Base-by-base conservation (phyloP, 208 protist species). In the Acanthamoeba royreba region DNA sequence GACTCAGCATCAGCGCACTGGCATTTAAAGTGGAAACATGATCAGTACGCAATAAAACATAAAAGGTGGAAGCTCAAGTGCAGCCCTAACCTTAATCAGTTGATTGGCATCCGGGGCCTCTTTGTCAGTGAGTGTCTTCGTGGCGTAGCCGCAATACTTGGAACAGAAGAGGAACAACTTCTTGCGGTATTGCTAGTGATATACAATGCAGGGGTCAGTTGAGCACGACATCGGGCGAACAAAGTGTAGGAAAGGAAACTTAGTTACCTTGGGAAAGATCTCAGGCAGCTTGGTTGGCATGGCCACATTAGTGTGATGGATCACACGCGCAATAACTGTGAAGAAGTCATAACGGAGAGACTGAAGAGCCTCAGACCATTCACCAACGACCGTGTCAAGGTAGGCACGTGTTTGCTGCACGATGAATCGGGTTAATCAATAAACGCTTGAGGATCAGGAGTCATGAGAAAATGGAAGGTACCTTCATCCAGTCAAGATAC, bases 181-280 rank as follows among this genome's bases (percentile, higher is more conserved):
- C 58, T 92, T 92, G 49, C 86, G 49, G 42, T 92, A 92, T 35
- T 92, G 49, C 86, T 92, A n/a, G n/a, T n/a, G n/a, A n/a, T n/a
- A n/a, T n/a, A n/a, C n/a, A n/a, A n/a, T n/a, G n/a, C n/a, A n/a
- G n/a, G n/a, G n/a, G n/a, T n/a, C n/a, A n/a, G n/a, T n/a, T n/a
- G n/a, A n/a, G 66, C 13, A n/a, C 13, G n/a, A 42, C 13, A 42
- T 11, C 66, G 31, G 66, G 19, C 13, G 19, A n/a, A 79, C 13
- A 79, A n/a, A 79, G n/a, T 19, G 33, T 31, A 79, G 66, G 66
- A 31, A n/a, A 40, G 33, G 31, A 79, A 79, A 79, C n/a, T 13
- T n/a, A 17, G 33, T 13, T 79, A 79, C 66, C 66, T 79, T 88
- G 79, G 79, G 79, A 38, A 88, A 88, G 79, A 2, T 40, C 49